Evolutionary conservation across 2,329 filamentous ascomycete genomes (phyloP), one percentile per base, ranked within the genome.

Genomic region (Paramyrothecium roridum): DNA sequence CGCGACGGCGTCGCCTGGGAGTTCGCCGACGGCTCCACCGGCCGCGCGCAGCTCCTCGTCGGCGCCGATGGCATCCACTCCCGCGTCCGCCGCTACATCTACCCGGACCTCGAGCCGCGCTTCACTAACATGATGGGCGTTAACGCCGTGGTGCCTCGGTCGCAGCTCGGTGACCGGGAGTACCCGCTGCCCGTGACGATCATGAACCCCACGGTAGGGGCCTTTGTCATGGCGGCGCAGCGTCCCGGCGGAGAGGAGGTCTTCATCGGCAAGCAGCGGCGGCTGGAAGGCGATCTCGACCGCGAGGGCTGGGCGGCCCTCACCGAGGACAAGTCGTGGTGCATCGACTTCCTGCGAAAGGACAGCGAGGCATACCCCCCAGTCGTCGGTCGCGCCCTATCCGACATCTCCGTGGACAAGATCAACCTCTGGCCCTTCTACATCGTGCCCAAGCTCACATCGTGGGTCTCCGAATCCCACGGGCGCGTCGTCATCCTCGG

Each of bases 21-120:
- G 13, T 81, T 85, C 54, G 66, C 66, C 0, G 77, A 83, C 53
- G 80, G 79, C 1, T 70, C 70, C 0, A 69, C 63, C 0, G 69
- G 61, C 1, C 65, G 60, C 0, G 77, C 80, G 0, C 60, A 68
- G 2, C 62, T 82, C 13, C 73, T 87, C 0, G 70, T 86, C 17
- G 83, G 82, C 0, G 80, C 81, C 0, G 83, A 87, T 56, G 83
- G 84, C 1, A 86, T 86, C 51, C 80, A 86, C 62, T 85, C 82
- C 1, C 72, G 69, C 0, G 79, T 86, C 0, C 75, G 82, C 3
- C 72, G 69, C 3, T 76, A 83, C 46, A 68, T 87, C 0, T 73
- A 79, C 48, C 79, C 81, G 0, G 72, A 76, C 0, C 60, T 80
- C 1, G 64, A 74, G 34, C 78, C 83, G 1, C 71, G 68, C 1